Evolutionary conservation across 306 rosid genomes (phyloP).

Genomic region (Arachis stenosperma): DNA sequence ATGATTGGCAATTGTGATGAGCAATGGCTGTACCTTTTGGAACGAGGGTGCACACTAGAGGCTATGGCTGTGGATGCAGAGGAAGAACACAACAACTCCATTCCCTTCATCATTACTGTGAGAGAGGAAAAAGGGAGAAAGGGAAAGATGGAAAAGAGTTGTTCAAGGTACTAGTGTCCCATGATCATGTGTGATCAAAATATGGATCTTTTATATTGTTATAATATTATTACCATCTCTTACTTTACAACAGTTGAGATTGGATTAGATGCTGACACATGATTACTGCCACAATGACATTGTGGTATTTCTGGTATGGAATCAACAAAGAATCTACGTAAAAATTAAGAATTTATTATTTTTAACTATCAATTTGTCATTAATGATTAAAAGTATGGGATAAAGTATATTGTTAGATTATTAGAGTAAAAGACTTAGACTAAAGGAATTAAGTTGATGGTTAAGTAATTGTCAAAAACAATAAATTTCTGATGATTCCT

Average conservation of each 20-base stretch:
- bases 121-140: background rate
- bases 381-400: too few relatives aligned
- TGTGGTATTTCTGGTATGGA: background rate
- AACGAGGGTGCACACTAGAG: slow-evolving; percentile 48
- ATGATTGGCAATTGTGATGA: slow-evolving; percentile 57
- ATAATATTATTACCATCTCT: background rate
- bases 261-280: slow-evolving; percentile 17
- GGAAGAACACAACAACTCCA: slow-evolving; percentile 63
- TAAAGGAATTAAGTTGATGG: too few relatives aligned
- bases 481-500: too few relatives aligned
- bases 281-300: slow-evolving; percentile 42
- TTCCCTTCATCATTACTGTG: slow-evolving; percentile 57
- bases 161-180: background rate
- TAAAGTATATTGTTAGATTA: too few relatives aligned
- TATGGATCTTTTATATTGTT: slow-evolving; percentile 36
- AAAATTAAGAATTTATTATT: too few relatives aligned
- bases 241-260: background rate
- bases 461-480: too few relatives aligned
- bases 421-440: too few relatives aligned
- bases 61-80: slow-evolving; percentile 64
- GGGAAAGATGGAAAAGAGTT: background rate
- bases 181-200: slow-evolving; percentile 31
- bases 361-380: too few relatives aligned
- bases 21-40: slow-evolving; percentile 47
- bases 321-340: slow-evolving; percentile 15